Evolutionary conservation across 495 filamentous ascomycete genomes (phyloP).

Genomic region (Filosporella fistucella): DNA sequence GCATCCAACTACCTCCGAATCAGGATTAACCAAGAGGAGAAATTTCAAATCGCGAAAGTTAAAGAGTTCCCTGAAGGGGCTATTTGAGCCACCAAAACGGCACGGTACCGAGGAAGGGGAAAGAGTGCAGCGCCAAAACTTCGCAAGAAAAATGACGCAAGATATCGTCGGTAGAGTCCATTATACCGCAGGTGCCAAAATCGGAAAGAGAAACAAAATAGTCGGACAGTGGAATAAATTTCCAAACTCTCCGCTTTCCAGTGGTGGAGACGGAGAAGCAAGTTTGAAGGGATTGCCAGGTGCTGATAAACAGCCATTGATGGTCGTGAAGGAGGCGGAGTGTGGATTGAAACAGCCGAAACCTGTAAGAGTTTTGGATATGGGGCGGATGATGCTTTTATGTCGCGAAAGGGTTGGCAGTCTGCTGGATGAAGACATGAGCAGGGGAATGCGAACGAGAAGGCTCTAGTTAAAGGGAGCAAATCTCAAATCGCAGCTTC

Average conservation of each 20-base stretch:
- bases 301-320: no score
- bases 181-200: no score
- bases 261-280: background rate
- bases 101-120: background rate
- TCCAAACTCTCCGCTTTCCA: background rate
- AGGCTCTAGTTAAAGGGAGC: background rate
- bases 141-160: no score
- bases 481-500: background rate
- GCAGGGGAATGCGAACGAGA: background rate
- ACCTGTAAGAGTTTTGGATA: slow-evolving; percentile 27
- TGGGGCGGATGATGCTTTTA: slow-evolving; percentile 30
- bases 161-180: no score
- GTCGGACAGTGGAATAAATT: background rate
- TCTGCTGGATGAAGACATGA: slow-evolving; percentile 15
- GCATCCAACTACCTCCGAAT: background rate
- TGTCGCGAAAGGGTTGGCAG: slow-evolving; percentile 13
- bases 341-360: slow-evolving; percentile 30
- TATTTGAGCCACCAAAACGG: slow-evolving; percentile 29
- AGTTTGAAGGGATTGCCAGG: background rate
- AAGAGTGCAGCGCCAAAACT: slow-evolving; percentile 15
- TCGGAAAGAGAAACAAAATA: background rate
- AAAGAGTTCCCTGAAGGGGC: slow-evolving; percentile 14
- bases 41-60: slow-evolving; percentile 1
- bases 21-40: background rate
- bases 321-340: slow-evolving; percentile 23